Conservation (phyloP, 2,329 filamentous ascomycete genomes). For the Ophiostoma pallidulum region DNA sequence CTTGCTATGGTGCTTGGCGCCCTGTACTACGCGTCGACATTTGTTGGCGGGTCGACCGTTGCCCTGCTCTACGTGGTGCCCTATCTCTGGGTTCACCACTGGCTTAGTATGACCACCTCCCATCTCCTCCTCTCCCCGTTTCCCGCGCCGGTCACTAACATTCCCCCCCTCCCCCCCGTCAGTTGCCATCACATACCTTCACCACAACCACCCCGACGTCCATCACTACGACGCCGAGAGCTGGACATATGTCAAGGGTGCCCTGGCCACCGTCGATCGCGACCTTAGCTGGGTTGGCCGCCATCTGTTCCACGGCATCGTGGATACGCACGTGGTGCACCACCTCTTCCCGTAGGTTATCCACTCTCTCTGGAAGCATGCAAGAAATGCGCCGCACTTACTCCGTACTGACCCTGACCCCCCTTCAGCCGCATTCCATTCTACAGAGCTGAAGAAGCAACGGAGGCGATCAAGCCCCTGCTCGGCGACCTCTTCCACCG, state of each 20-base stretch:
- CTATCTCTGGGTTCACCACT: slow-evolving; percentile 98
- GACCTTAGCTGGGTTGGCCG: slow-evolving; percentile 94
- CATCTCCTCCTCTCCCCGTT: neutral
- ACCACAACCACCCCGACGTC: slow-evolving; percentile 88
- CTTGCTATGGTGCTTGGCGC: slow-evolving; percentile 51
- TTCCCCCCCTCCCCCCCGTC: neutral
- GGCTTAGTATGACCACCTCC: slow-evolving; percentile 88
- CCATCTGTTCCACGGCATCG: slow-evolving; percentile 81
- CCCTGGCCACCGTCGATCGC: slow-evolving; percentile 88
- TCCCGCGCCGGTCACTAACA: neutral
- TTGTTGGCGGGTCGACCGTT: slow-evolving; percentile 76
- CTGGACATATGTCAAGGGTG: slow-evolving; percentile 89
- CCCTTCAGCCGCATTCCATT: slow-evolving; percentile 70
- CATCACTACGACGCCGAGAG: slow-evolving; percentile 77
- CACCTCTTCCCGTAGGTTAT: slow-evolving; percentile 60
- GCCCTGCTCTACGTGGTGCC: slow-evolving; percentile 90
- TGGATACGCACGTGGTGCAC: slow-evolving; percentile 94
- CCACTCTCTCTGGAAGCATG: neutral
- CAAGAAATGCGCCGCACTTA: neutral
- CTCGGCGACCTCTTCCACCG: slow-evolving; percentile 94
- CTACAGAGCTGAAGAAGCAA: slow-evolving; percentile 20
- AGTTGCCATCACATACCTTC: slow-evolving; percentile 94
- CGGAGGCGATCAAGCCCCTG: slow-evolving; percentile 51
- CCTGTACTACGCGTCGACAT: slow-evolving; percentile 61
- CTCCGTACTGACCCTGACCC: neutral